phyloP scores from a whole-genome alignment of 164 flowering plant genomes.

The Umbellularia californica region DNA sequence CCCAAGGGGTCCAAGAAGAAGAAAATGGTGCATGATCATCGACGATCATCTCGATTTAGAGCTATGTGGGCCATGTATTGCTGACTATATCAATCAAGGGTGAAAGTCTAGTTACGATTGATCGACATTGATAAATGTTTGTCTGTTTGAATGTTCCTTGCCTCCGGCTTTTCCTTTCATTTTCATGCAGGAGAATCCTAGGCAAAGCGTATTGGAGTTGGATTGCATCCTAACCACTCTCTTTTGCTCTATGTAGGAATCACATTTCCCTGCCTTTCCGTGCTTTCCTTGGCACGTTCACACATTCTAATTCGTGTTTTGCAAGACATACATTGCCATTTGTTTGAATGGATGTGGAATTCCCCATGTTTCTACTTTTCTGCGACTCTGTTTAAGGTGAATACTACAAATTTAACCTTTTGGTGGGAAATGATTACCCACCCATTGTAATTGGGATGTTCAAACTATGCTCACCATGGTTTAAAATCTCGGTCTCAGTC shows the following conservation, averaged over 20 bases:
- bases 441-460: no score
- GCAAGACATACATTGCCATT: no score
- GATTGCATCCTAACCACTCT: neutral
- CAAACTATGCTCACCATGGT: no score
- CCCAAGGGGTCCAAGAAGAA: neutral
- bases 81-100: neutral
- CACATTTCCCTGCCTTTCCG: neutral
- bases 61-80: neutral
- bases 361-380: no score
- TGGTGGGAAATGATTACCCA: no score
- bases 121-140: neutral
- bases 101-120: neutral
- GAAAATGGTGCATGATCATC: neutral
- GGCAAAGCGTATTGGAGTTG: neutral
- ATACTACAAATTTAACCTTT: no score
- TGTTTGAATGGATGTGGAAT: no score
- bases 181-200: constrained; percentile 3
- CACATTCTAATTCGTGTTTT: no score
- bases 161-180: neutral
- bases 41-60: neutral
- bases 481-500: no score
- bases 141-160: neutral
- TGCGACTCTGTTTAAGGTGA: no score
- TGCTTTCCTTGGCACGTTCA: neutral
- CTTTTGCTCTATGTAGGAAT: neutral